These are phyloP conservation scores for Penium margaritaceum DNA, from an alignment of 139 green algal genomes.

Conservation along the genomic window DNA sequence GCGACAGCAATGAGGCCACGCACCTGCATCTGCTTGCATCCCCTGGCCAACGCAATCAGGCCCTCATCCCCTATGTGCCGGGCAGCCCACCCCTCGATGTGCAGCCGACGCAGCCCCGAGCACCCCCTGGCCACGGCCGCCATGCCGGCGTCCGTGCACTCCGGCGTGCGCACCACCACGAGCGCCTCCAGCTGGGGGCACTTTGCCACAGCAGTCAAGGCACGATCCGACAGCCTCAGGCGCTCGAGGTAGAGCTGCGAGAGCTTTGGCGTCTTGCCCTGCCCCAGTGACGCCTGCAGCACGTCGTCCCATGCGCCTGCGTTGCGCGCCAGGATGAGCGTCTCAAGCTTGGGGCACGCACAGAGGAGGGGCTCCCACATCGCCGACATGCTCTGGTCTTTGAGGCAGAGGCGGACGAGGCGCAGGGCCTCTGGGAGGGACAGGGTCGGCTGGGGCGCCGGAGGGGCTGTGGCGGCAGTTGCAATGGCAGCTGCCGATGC, in stretches of 20 bases:
- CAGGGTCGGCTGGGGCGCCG: no score
- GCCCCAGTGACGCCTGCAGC: neutral
- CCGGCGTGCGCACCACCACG: conserved; percentile 1
- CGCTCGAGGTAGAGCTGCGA: conserved; percentile 17
- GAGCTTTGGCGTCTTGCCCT: conserved; percentile 8
- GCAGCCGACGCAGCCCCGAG: neutral
- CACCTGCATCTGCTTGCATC: conserved; percentile 25
- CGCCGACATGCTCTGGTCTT: conserved; percentile 10
- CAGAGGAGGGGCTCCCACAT: conserved; percentile 11
- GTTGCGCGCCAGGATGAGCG: conserved; percentile 24
- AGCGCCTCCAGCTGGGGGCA: conserved; percentile 21
- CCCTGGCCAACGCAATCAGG: neutral
- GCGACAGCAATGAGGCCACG: no score
- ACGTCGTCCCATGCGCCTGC: conserved; percentile 15
- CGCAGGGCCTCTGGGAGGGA: no score
- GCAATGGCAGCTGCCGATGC: no score
- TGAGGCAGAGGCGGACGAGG: conserved; percentile 12
- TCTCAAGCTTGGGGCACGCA: conserved; percentile 1
- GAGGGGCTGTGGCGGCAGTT: no score
- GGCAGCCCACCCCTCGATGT: conserved; percentile 22
- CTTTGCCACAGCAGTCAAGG: conserved; percentile 11
- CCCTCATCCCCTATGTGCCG: conserved; percentile 5
- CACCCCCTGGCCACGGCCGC: conserved; percentile 7
- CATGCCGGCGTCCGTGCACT: conserved; percentile 22
- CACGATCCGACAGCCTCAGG: conserved; percentile 2